Conservation (phyloP, 2,329 filamentous ascomycete species). For the Kalaharituber pfeilii region DNA sequence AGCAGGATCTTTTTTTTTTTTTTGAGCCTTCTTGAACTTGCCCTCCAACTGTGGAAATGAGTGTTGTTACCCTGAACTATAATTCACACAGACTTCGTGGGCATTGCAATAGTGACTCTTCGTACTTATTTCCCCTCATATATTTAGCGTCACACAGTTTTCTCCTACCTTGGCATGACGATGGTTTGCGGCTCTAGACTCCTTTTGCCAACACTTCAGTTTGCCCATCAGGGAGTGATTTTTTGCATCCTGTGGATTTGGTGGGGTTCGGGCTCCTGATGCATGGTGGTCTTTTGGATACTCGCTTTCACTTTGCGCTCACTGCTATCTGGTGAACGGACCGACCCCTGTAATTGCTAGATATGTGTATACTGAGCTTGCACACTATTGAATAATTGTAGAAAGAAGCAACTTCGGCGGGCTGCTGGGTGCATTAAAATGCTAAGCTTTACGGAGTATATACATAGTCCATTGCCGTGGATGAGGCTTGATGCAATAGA, state of each 20-base stretch:
- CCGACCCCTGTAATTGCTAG: constrained; percentile 33
- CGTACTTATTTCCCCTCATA: too few relatives aligned
- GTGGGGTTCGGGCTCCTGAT: too few relatives aligned
- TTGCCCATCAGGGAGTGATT: too few relatives aligned
- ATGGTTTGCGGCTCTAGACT: constrained; percentile 31
- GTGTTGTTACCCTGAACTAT: too few relatives aligned
- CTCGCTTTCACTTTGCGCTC: constrained; percentile 34
- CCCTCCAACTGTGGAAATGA: too few relatives aligned
- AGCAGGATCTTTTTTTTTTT: background rate
- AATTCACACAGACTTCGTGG: too few relatives aligned
- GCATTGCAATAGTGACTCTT: too few relatives aligned
- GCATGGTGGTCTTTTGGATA: constrained; percentile 37
- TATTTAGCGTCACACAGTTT: too few relatives aligned
- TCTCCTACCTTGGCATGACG: too few relatives aligned
- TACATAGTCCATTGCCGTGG: constrained; percentile 36
- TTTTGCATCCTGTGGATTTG: too few relatives aligned
- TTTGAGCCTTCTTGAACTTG: background rate
- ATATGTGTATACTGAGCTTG: constrained; percentile 33
- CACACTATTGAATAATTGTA: constrained; percentile 36
- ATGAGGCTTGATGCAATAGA: constrained; percentile 33
- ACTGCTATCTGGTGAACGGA: constrained; percentile 36
- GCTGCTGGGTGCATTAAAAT: constrained; percentile 34
- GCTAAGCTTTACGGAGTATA: constrained; percentile 33
- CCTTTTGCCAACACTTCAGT: constrained; percentile 33
- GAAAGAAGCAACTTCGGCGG: constrained; percentile 36